Evolutionary conservation across 2,329 filamentous ascomycete genomes (phyloP).

Genomic region (Sporothrix luriei): DNA sequence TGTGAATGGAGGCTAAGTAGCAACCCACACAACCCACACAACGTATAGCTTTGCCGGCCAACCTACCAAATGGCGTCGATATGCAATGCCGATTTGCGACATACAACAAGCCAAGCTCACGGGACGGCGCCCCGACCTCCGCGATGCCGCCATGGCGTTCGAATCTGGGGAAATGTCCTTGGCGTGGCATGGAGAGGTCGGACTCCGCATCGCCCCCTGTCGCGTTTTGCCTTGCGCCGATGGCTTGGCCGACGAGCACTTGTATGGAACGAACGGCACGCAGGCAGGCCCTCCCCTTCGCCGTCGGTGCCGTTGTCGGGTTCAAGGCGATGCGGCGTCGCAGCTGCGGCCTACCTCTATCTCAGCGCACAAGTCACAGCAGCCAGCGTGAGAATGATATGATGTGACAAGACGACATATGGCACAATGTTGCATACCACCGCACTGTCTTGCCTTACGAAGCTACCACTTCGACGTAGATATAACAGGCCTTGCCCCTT

Average conservation of each 20-base stretch:
- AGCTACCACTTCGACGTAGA: neutral
- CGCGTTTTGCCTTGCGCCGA: neutral
- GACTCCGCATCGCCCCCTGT: neutral
- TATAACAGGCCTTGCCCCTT: neutral
- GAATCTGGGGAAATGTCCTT: neutral
- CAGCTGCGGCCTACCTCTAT: neutral
- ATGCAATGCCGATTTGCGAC: neutral
- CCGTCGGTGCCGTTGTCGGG: conserved; percentile 28
- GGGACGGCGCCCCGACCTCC: conserved; percentile 5
- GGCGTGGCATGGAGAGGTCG: neutral
- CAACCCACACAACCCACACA: too few species aligned
- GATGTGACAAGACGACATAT: conserved; percentile 29
- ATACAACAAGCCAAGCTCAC: neutral
- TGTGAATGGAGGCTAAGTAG: conserved; percentile 23
- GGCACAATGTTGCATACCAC: conserved; percentile 19
- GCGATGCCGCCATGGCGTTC: conserved; percentile 6
- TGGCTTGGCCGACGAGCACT: neutral
- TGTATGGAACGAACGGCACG: neutral
- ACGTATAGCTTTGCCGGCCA: neutral
- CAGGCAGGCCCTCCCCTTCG: neutral
- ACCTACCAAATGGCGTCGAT: neutral
- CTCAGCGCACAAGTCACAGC: neutral
- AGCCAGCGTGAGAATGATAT: conserved; percentile 14
- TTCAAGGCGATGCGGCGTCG: neutral
- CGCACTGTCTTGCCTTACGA: neutral